Evolutionary conservation across 441 rosid species (phyloP).

Genomic region (Erodium texanum): DNA sequence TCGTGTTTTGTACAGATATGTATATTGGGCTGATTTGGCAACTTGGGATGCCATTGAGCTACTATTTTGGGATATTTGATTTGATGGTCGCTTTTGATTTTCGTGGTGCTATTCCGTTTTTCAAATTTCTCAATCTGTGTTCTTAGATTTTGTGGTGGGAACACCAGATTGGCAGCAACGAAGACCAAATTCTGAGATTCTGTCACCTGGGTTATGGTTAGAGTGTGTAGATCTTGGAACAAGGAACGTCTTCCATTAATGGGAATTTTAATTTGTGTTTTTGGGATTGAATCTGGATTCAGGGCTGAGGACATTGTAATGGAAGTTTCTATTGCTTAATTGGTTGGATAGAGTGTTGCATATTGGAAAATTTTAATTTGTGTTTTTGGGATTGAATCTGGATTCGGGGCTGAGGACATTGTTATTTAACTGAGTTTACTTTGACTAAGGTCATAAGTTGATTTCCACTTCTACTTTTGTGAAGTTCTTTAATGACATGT

Average conservation of each 20-base stretch:
- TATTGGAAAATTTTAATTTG: too few relatives aligned
- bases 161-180: not conserved
- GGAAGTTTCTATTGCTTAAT: not conserved
- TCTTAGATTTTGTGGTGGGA: slow-evolving; percentile 4
- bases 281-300: not conserved
- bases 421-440: not conserved
- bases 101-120: too few relatives aligned
- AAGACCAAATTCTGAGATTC: not conserved
- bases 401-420: not conserved
- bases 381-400: not conserved
- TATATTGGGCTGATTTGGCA: too few relatives aligned
- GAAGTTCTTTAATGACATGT: not conserved
- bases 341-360: not conserved
- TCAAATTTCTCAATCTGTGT: not conserved
- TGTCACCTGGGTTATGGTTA: not conserved
- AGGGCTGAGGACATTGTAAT: not conserved
- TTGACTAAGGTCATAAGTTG: too few relatives aligned
- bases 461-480: too few relatives aligned
- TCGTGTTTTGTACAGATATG: too few relatives aligned
- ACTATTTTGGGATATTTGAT: too few relatives aligned
- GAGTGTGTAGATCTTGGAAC: not conserved
- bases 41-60: too few relatives aligned
- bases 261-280: not conserved
- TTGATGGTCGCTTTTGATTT: too few relatives aligned
- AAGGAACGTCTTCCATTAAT: not conserved